A percentile compares a stretch with the other conserved stretches of the same genome.
These are phyloP conservation scores for Cyclotella choctawhatcheeana DNA, from an alignment of 108 stramenopile species.

Conservation along the genomic window DNA sequence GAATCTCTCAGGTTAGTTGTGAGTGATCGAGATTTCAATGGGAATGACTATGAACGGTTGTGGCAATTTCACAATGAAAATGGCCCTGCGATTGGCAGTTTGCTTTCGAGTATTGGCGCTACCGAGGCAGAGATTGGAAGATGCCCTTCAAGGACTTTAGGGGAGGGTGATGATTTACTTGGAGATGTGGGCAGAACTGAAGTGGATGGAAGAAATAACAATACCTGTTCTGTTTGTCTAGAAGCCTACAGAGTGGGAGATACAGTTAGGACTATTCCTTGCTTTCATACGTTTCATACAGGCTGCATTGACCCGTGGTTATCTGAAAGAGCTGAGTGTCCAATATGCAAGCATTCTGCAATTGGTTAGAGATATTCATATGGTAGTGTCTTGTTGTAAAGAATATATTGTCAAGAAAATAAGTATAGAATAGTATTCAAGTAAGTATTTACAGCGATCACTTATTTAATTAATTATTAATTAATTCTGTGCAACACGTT, in stretches of 20 bases:
- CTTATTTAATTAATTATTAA: no score
- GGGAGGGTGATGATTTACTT: constrained; percentile 40
- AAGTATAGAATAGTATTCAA: no score
- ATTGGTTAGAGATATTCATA: constrained; percentile 32
- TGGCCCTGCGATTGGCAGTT: constrained; percentile 50
- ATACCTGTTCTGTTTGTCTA: constrained; percentile 53
- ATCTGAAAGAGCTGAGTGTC: constrained; percentile 49
- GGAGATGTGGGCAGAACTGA: neutral
- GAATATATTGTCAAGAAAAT: neutral
- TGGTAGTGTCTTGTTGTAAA: neutral
- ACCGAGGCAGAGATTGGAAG: constrained; percentile 57
- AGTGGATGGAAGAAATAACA: neutral
- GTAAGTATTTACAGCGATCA: no score
- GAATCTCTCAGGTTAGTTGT: constrained; percentile 52
- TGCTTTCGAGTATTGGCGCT: constrained; percentile 48
- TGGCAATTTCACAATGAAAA: constrained; percentile 54
- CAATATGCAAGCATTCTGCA: constrained; percentile 65
- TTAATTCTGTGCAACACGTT: no score
- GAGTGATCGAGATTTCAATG: constrained; percentile 47
- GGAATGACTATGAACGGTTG: constrained; percentile 57
- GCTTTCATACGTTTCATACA: constrained; percentile 60
- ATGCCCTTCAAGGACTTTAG: constrained; percentile 48
- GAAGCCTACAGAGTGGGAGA: constrained; percentile 52
- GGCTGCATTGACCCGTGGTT: constrained; percentile 67
- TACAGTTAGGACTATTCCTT: constrained; percentile 53